Evolutionary conservation across 352 stramenopile species (phyloP).

Genomic region (Phytophthora meadii): DNA sequence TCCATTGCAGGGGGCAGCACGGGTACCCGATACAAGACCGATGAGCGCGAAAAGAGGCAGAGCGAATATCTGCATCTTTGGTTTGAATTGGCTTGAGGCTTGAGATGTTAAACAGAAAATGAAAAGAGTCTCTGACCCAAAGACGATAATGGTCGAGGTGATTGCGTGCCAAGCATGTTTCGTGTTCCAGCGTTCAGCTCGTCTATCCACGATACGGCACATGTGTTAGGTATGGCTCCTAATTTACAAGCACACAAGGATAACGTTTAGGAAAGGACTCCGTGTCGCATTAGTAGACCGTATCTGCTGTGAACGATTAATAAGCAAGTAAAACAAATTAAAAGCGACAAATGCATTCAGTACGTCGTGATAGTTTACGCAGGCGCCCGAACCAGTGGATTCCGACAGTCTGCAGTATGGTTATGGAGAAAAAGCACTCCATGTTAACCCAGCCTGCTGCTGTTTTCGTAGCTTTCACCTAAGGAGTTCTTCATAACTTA

Average conservation of each 20-base stretch:
- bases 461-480: no score
- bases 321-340: no score
- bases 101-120: slow-evolving; percentile 1
- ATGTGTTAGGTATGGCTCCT: no score
- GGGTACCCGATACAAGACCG: not conserved
- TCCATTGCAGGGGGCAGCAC: slow-evolving; percentile 8
- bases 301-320: no score
- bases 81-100: not conserved
- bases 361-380: no score
- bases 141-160: not conserved
- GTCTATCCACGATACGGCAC: not conserved
- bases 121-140: not conserved
- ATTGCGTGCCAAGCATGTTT: not conserved
- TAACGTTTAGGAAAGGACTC: not conserved
- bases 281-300: no score
- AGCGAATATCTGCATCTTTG: not conserved
- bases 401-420: no score
- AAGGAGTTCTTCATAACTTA: no score
- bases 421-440: no score
- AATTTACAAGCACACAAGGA: not conserved
- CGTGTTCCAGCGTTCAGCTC: not conserved
- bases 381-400: no score
- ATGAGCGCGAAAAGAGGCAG: slow-evolving; percentile 1
- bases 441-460: no score
- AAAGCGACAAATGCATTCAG: no score